These are phyloP conservation scores for Diphasiastrum complanatum DNA, from an alignment of 83 land plant species.

Conservation along the genomic window DNA sequence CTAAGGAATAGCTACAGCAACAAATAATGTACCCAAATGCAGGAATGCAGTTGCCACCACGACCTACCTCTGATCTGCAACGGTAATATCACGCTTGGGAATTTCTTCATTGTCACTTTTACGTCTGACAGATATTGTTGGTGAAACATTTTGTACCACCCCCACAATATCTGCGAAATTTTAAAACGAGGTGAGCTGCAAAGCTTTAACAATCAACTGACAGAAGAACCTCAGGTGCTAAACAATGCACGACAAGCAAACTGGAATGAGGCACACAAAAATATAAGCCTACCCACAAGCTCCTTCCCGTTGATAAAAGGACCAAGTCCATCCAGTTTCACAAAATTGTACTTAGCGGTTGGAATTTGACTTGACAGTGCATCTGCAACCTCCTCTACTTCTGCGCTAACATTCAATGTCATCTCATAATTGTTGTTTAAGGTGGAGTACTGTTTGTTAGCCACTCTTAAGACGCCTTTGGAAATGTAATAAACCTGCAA, in stretches of 20 bases:
- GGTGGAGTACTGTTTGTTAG: conserved; percentile 82
- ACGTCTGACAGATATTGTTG: conserved; percentile 57
- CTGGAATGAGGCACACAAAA: not conserved
- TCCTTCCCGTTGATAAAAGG: conserved; percentile 77
- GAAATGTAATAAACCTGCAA: conserved; percentile 72
- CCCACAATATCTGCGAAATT: conserved; percentile 57
- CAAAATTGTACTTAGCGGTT: conserved; percentile 58
- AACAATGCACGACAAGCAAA: not conserved
- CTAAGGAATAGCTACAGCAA: not conserved
- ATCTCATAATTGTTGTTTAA: conserved; percentile 95
- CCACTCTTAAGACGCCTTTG: conserved; percentile 64
- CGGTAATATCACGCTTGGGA: conserved; percentile 86
- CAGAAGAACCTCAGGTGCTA: not conserved
- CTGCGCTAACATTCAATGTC: conserved; percentile 72
- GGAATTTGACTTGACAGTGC: conserved; percentile 47
- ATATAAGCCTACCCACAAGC: conserved; percentile 53
- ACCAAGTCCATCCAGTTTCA: conserved; percentile 64
- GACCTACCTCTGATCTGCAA: conserved; percentile 85
- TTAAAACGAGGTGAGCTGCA: too few relatives aligned
- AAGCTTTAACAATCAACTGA: not conserved
- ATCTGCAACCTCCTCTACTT: conserved; percentile 66
- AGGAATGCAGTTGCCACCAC: too few relatives aligned
- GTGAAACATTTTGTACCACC: conserved; percentile 66
- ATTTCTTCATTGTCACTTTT: conserved; percentile 74
- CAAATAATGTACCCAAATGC: too few relatives aligned